Base-by-base conservation (phyloP, 352 stramenopile species). In the Phytophthora tubulina region DNA sequence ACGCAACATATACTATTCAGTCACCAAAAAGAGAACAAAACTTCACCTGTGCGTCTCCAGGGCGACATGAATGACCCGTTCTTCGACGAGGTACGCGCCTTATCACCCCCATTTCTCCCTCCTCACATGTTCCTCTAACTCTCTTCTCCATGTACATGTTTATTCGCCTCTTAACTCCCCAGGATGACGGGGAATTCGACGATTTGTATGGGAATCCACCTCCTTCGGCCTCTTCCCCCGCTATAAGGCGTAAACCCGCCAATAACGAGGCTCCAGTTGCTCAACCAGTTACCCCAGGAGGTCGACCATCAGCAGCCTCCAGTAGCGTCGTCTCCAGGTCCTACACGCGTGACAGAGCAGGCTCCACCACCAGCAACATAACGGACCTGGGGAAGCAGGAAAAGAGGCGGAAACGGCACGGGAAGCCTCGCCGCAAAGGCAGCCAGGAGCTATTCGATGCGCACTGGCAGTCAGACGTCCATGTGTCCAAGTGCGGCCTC, bases 101-200 rank as follows among this genome's bases (percentile, higher is more conserved):
- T 36, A 0, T 9, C 5, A 11, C 8, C 15, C 0, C 4, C 21
- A 0, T 6, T n/a, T 1, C n/a, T 7, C 14, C 4, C 15, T 52
- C 5, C 8, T 0, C 14, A 8, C 27, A n/a, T 11, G 7, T 13
- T 58, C 14, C 17, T 33, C 8, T 50, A 42, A 63, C 21, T 66
- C 30, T 64, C 52, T 21, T 36, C 35, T 67, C 3, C 17, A 67
- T 35, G 9, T 31, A 33, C 55, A 55, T 61, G 21, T 39, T 58
- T 66, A 65, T 11, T 46, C 30, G 6, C 10, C 32, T 41, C 15
- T 7, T 63, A 56, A 53, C 33, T 8, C 60, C 27, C 3, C 68
- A 94, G 77, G 86, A 93, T 75, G 82, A 90, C 63, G 85, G 79
- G 14, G 86, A 90, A 62, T 94, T 94, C 53, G 86, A 92, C 56